Conservation (phyloP, 805 yeast genomes). For the Candida xiaguanensis region DNA sequence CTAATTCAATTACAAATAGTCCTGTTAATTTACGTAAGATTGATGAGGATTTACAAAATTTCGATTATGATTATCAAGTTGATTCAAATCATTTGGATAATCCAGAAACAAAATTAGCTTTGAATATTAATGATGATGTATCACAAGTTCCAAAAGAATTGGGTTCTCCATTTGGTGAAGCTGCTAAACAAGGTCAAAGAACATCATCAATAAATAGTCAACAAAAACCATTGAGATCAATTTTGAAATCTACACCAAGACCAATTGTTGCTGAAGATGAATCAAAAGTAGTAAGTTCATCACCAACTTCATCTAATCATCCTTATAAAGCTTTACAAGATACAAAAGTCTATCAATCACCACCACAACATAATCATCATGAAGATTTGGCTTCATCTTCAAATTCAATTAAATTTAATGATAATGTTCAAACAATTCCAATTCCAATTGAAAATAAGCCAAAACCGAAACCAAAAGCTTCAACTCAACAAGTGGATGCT, state of each 20-base stretch:
- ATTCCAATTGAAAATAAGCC: slow-evolving; percentile 11
- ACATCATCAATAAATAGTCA: slow-evolving; percentile 6
- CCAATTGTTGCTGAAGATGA: slow-evolving; percentile 11
- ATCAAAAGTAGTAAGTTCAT: neutral
- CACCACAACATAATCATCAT: neutral
- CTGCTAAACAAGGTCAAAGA: neutral
- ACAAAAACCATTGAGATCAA: slow-evolving; percentile 29
- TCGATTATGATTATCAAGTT: slow-evolving; percentile 38
- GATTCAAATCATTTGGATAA: slow-evolving; percentile 17
- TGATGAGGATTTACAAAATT: slow-evolving; percentile 41
- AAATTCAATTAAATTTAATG: slow-evolving; percentile 35
- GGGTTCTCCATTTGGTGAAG: slow-evolving; percentile 5
- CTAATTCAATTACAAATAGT: slow-evolving; percentile 19
- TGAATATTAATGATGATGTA: slow-evolving; percentile 3
- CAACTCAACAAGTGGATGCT: slow-evolving; percentile 29
- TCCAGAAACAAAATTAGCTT: slow-evolving; percentile 5
- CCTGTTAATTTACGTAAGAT: slow-evolving; percentile 28
- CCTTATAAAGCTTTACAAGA: slow-evolving; percentile 17
- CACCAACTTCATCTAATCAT: slow-evolving; percentile 10
- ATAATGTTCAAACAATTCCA: slow-evolving; percentile 37
- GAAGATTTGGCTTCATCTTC: slow-evolving; percentile 18
- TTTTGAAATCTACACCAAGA: slow-evolving; percentile 24
- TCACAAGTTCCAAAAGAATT: slow-evolving; percentile 5
- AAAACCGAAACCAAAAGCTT: slow-evolving; percentile 3
- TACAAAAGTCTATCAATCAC: neutral